Evolutionary conservation across 2,329 filamentous ascomycete genomes (phyloP).

Genomic region (Pseudopyricularia cyperi): DNA sequence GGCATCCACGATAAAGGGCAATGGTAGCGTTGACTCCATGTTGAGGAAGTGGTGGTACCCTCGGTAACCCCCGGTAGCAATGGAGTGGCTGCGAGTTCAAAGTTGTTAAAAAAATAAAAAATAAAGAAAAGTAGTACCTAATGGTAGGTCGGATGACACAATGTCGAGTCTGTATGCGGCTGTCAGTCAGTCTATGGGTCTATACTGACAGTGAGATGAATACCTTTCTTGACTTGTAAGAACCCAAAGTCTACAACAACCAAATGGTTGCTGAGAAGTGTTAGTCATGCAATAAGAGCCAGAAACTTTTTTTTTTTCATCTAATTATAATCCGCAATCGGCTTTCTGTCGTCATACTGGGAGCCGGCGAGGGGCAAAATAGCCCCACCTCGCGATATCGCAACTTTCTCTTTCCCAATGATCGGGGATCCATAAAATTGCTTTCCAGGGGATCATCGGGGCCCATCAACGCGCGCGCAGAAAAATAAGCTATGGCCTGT

Average conservation of each 20-base stretch:
- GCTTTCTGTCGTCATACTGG: neutral
- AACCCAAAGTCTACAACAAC: neutral
- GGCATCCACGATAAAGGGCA: constrained; percentile 48
- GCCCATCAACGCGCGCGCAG: too few relatives aligned
- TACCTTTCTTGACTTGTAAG: neutral
- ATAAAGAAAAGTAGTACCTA: neutral
- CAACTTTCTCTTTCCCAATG: too few relatives aligned
- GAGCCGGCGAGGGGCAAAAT: neutral
- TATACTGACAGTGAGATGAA: neutral
- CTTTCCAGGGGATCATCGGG: too few relatives aligned
- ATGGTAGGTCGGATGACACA: neutral
- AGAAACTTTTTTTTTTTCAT: neutral
- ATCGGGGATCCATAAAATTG: too few relatives aligned
- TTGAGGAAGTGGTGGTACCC: neutral
- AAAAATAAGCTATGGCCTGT: neutral
- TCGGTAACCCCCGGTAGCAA: neutral
- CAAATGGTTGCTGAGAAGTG: neutral
- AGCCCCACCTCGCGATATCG: neutral
- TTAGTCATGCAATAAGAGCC: neutral
- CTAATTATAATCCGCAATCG: neutral
- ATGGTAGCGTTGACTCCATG: constrained; percentile 54
- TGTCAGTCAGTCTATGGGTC: neutral
- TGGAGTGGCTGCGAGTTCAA: neutral
- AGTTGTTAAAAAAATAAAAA: neutral
- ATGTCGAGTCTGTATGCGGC: too few relatives aligned